Conservation (phyloP, 371 early-diverging fungal genomes). For the Mucor mucedo region DNA sequence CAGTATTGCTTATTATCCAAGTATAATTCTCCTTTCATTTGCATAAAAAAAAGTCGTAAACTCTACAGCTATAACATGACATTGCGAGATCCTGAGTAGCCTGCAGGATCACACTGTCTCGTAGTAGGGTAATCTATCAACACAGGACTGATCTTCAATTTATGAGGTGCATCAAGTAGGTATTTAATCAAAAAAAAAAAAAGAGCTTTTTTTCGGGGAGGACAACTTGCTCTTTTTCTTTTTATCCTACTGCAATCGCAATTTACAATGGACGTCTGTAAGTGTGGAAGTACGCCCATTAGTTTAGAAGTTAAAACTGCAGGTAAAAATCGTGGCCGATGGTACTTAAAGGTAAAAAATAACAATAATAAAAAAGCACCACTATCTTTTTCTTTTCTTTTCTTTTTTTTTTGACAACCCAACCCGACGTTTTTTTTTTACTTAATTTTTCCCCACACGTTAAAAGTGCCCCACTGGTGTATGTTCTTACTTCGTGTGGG, state of each 20-base stretch:
- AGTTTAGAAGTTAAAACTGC: constrained; percentile 21
- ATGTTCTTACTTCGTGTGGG: constrained; percentile 45
- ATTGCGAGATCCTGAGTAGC: too few relatives aligned
- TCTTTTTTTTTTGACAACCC: not conserved
- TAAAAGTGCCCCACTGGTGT: constrained; percentile 34
- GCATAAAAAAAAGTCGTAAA: too few relatives aligned
- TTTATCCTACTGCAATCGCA: too few relatives aligned
- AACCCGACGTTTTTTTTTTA: not conserved
- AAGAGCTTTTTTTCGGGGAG: not conserved
- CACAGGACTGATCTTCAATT: too few relatives aligned
- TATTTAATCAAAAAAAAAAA: not conserved
- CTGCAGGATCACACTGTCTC: too few relatives aligned
- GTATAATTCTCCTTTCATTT: too few relatives aligned
- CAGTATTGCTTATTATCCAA: too few relatives aligned
- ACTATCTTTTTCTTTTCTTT: not conserved
- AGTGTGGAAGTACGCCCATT: constrained; percentile 5
- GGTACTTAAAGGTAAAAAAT: constrained; percentile 41
- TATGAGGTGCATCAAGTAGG: not conserved
- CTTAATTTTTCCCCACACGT: not conserved
- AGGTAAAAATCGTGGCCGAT: constrained; percentile 32
- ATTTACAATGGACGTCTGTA: constrained; percentile 12
- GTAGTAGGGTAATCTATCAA: too few relatives aligned
- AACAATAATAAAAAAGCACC: too few relatives aligned
- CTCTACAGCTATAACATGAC: too few relatives aligned
- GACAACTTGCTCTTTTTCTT: too few relatives aligned